A percentile compares a stretch with the other conserved stretches of the same genome.
These are phyloP conservation scores for Bondarzewia mesenterica DNA, from an alignment of 1,284 basidiomycete species.

Conservation along the genomic window DNA sequence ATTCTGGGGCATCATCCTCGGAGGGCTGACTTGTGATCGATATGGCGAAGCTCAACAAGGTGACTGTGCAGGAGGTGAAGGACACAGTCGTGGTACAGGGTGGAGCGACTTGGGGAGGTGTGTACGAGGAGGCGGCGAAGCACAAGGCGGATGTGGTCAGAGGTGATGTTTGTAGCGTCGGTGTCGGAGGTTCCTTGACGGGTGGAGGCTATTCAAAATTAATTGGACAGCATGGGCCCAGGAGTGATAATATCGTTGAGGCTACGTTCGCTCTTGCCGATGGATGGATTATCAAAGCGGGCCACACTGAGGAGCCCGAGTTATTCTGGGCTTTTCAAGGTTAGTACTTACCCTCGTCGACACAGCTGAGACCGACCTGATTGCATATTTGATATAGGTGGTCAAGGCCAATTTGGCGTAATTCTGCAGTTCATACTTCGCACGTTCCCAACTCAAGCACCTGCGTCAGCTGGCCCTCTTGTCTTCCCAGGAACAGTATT, in stretches of 20 bases:
- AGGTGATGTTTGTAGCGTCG: background rate
- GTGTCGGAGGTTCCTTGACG: background rate
- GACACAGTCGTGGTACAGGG: too few relatives aligned
- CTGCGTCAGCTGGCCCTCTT: background rate
- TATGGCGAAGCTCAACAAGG: too few relatives aligned
- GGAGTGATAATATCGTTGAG: background rate
- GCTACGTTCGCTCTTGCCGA: background rate
- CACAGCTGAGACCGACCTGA: background rate
- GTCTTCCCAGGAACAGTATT: background rate
- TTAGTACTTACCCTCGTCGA: too few relatives aligned
- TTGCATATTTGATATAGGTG: background rate
- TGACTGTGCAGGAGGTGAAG: too few relatives aligned
- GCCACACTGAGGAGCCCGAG: background rate
- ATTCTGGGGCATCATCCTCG: too few relatives aligned
- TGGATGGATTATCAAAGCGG: background rate
- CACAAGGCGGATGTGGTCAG: background rate
- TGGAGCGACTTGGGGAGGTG: background rate
- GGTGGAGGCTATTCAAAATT: background rate
- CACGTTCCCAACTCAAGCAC: background rate
- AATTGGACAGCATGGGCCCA: background rate
- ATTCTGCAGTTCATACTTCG: background rate
- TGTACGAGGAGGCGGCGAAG: background rate
- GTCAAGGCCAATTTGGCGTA: background rate
- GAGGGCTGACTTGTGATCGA: too few relatives aligned
- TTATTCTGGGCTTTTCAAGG: background rate